Percentiles rank a stretch among this genome's conserved stretches.
phyloP scores from a whole-genome alignment of 2,329 filamentous ascomycete genomes.

The Ceratocystiopsis brevicomis region DNA sequence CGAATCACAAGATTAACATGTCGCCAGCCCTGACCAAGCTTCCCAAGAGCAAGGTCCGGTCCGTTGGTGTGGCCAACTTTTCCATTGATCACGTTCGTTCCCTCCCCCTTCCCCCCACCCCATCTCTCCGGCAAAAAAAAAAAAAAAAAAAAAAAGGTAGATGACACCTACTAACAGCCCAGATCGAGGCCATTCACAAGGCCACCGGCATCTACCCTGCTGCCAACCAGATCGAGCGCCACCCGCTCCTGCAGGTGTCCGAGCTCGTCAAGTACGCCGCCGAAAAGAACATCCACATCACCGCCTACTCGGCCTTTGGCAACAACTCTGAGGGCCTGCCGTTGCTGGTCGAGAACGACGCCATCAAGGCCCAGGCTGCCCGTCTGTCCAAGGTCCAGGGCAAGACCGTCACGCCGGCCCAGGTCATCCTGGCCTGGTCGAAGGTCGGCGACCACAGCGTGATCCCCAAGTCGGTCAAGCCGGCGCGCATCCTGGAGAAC shows the following conservation, averaged over 20 bases:
- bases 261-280: conserved; percentile 41
- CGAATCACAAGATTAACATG: no score
- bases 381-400: conserved; percentile 12
- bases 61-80: neutral
- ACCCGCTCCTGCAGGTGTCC: conserved; percentile 41
- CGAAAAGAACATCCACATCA: conserved; percentile 44
- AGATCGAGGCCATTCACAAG: conserved; percentile 35
- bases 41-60: neutral
- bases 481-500: conserved; percentile 48
- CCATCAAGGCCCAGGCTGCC: no score
- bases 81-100: neutral
- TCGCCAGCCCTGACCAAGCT: neutral
- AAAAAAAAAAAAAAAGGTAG: no score
- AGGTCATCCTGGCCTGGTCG: conserved; percentile 12
- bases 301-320: conserved; percentile 40
- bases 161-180: neutral
- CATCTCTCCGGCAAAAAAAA: no score
- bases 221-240: conserved; percentile 51
- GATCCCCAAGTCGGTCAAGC: conserved; percentile 57
- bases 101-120: no score
- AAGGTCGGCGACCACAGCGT: conserved; percentile 42
- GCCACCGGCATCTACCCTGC: conserved; percentile 38
- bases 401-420: conserved; percentile 8
- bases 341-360: conserved; percentile 34
- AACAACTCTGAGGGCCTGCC: conserved; percentile 39